A percentile compares a stretch with the other conserved stretches of the same genome.
Evolutionary conservation across 345 rosid genomes (phyloP).

Genomic region (Populus tremula): DNA sequence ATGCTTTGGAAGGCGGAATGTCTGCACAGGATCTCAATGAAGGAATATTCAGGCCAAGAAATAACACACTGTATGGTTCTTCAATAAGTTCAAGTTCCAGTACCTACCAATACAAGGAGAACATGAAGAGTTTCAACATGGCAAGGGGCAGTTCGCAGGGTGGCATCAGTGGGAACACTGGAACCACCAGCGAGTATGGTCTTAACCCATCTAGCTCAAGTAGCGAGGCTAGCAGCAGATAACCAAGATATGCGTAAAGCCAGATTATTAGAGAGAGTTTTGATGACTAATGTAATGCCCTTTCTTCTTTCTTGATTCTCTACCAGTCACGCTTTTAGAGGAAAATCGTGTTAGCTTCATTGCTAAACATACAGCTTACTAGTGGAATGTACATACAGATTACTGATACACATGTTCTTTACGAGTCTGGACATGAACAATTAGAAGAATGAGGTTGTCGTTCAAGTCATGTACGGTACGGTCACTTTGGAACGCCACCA

Average conservation of each 20-base stretch:
- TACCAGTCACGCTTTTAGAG: not conserved
- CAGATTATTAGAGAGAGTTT: not conserved
- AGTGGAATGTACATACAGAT: not conserved
- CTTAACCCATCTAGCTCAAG: conserved; percentile 20
- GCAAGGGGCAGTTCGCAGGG: not conserved
- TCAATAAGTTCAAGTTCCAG: conserved; percentile 2
- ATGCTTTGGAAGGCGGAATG: conserved; percentile 18
- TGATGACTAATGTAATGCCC: not conserved
- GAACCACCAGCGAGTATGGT: conserved; percentile 22
- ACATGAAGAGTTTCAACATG: conserved; percentile 9
- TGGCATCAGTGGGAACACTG: conserved; percentile 13
- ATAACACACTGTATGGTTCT: not conserved
- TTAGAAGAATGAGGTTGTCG: not conserved
- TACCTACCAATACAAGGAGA: not conserved
- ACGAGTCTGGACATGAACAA: not conserved
- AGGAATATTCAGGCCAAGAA: conserved; percentile 13
- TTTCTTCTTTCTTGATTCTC: not conserved
- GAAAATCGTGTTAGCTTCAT: not conserved
- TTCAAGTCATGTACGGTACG: too few species aligned
- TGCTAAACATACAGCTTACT: not conserved
- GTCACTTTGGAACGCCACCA: too few species aligned
- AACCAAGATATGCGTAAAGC: not conserved
- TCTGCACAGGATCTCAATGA: conserved; percentile 8
- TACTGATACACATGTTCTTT: not conserved
- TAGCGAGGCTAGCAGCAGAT: conserved; percentile 7